phyloP scores from a whole-genome alignment of 495 filamentous ascomycete species.

The Hypoxylon perforatum region DNA sequence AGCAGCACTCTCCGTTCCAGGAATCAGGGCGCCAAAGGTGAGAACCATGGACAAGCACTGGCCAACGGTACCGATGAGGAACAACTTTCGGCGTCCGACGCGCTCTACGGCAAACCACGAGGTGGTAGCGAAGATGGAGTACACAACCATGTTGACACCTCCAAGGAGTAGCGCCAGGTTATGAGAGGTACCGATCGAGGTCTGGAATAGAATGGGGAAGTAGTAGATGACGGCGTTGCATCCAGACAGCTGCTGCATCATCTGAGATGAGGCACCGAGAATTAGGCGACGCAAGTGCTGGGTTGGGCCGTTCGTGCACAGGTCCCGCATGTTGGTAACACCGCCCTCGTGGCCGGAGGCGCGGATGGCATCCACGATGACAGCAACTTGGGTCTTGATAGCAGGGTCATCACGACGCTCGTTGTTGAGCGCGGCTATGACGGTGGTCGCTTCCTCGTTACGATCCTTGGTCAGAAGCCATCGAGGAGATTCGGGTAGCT shows the following conservation, averaged over 20 bases:
- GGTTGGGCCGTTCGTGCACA: constrained; percentile 71
- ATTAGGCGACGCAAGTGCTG: constrained; percentile 74
- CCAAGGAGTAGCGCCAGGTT: constrained; percentile 76
- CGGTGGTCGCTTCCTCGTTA: constrained; percentile 72
- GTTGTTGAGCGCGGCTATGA: constrained; percentile 75
- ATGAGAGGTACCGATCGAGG: constrained; percentile 64
- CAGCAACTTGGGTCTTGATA: constrained; percentile 65
- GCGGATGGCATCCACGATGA: constrained; percentile 72
- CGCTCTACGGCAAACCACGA: constrained; percentile 87
- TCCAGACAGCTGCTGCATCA: constrained; percentile 80
- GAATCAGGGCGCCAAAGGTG: constrained; percentile 77
- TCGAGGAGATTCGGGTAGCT: constrained; percentile 80
- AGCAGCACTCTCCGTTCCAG: constrained; percentile 60
- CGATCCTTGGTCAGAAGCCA: constrained; percentile 77
- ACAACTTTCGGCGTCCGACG: constrained; percentile 77
- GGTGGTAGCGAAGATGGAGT: constrained; percentile 78
- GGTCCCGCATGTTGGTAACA: constrained; percentile 64
- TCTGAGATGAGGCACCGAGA: constrained; percentile 69
- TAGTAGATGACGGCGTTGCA: constrained; percentile 90
- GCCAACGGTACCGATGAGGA: constrained; percentile 74
- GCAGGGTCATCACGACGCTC: constrained; percentile 68
- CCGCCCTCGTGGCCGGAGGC: constrained; percentile 67
- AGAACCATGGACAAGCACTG: constrained; percentile 80
- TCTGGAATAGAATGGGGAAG: constrained; percentile 79
- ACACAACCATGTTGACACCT: constrained; percentile 84